Evolutionary conservation across 2,329 filamentous ascomycete genomes (phyloP).

Genomic region (Aureobasidium vineae): DNA sequence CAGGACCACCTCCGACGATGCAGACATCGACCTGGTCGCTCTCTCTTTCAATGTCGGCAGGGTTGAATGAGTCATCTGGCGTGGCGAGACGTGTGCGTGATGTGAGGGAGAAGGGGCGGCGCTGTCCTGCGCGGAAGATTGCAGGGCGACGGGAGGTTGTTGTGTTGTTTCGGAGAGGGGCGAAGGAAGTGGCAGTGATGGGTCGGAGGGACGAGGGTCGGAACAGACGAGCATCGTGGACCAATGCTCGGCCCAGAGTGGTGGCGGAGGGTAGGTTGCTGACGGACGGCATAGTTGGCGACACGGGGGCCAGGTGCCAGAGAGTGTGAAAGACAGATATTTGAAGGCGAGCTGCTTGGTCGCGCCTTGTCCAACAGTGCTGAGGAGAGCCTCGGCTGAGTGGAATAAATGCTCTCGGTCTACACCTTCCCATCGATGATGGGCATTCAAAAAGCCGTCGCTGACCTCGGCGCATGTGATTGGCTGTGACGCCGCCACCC

Average conservation of each 20-base stretch:
- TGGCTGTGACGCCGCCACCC: constrained; percentile 9
- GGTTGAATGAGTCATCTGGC: constrained; percentile 45
- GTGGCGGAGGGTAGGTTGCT: constrained; percentile 9
- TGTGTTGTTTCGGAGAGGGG: neutral
- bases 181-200: constrained; percentile 26
- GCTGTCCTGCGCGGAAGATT: constrained; percentile 38
- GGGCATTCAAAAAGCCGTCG: neutral
- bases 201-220: constrained; percentile 22
- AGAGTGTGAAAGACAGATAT: neutral
- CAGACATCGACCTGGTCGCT: constrained; percentile 93
- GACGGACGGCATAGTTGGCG: constrained; percentile 13
- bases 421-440: constrained; percentile 2
- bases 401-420: constrained; percentile 1
- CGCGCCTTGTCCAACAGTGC: neutral
- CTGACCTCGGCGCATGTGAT: constrained; percentile 20
- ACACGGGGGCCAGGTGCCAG: neutral
- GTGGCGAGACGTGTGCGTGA: constrained; percentile 38
- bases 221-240: constrained; percentile 17
- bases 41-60: constrained; percentile 70
- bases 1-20: constrained; percentile 94
- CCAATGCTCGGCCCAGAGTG: constrained; percentile 13
- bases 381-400: constrained; percentile 20
- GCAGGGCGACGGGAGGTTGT: constrained; percentile 35
- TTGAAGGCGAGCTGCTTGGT: neutral
- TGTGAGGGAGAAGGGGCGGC: constrained; percentile 37